Percentiles rank a stretch among this genome's conserved stretches.
Evolutionary conservation across 208 protist species (phyloP).

Genomic region (Naegleria lovaniensis): DNA sequence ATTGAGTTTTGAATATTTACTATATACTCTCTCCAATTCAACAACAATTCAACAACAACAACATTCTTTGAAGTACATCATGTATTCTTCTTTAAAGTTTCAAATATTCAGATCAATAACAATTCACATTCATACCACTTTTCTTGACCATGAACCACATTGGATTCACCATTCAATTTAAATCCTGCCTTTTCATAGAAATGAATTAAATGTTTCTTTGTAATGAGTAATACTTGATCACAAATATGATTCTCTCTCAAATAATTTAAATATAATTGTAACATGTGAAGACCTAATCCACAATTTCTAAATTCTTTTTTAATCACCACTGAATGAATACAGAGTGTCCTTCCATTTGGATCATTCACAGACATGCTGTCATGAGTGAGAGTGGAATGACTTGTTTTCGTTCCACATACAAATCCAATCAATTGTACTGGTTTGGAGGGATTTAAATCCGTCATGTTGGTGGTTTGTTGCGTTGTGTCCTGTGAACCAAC

Average conservation of each 20-base stretch:
- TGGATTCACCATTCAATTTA: neutral
- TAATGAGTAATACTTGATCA: neutral
- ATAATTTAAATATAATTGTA: neutral
- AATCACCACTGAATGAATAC: constrained; percentile 4
- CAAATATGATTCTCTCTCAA: neutral
- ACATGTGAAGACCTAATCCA: neutral
- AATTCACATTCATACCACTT: constrained; percentile 3
- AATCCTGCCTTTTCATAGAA: constrained; percentile 15
- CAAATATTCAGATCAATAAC: neutral
- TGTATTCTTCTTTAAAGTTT: too few species aligned
- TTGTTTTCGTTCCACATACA: neutral
- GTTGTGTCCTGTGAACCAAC: too few species aligned
- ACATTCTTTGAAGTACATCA: too few species aligned
- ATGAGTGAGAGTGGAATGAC: neutral
- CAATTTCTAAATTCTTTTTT: neutral
- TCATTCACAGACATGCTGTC: neutral
- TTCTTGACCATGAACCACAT: neutral
- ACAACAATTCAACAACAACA: too few species aligned
- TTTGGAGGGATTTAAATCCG: too few species aligned
- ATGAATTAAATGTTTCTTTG: neutral
- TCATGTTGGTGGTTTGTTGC: too few species aligned
- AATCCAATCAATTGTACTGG: neutral
- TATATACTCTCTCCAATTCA: too few species aligned
- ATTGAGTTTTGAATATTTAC: too few species aligned
- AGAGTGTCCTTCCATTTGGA: neutral